Evolutionary conservation across 306 rosid genomes (phyloP).

Genomic region (Quillaja saponaria): DNA sequence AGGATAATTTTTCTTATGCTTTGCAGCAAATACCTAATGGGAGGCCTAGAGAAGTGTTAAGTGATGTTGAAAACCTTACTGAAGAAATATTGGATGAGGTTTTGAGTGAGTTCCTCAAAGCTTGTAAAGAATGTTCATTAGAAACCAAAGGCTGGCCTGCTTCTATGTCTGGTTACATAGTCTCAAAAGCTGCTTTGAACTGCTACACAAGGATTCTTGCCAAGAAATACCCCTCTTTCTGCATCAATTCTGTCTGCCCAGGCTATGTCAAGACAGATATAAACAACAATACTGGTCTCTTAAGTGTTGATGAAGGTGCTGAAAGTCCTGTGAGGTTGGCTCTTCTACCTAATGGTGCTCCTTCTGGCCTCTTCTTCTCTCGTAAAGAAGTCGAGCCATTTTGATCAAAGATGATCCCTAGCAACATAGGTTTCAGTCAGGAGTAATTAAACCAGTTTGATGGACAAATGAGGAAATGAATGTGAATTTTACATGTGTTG

Average conservation of each 20-base stretch:
- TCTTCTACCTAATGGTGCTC: slow-evolving; percentile 38
- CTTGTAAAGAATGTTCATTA: slow-evolving; percentile 38
- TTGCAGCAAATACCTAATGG: slow-evolving; percentile 41
- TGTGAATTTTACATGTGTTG: too few species aligned
- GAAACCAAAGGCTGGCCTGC: slow-evolving; percentile 52
- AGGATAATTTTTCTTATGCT: neutral
- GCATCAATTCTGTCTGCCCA: slow-evolving; percentile 46
- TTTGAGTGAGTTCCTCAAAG: slow-evolving; percentile 37
- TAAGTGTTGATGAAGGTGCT: slow-evolving; percentile 54
- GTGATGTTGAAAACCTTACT: slow-evolving; percentile 45
- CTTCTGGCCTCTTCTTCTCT: slow-evolving; percentile 40
- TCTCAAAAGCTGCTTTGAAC: slow-evolving; percentile 54
- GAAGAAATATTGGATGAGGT: slow-evolving; percentile 46
- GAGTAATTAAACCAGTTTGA: too few species aligned
- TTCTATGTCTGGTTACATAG: slow-evolving; percentile 18
- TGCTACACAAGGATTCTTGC: slow-evolving; percentile 52
- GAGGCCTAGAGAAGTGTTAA: slow-evolving; percentile 36
- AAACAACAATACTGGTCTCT: slow-evolving; percentile 32
- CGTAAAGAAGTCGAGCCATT: too few species aligned
- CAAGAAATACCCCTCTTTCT: slow-evolving; percentile 34
- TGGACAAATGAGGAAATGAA: too few species aligned
- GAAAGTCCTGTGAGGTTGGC: slow-evolving; percentile 54
- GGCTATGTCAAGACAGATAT: slow-evolving; percentile 47
- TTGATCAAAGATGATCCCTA: too few species aligned
- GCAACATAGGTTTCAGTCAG: too few species aligned